Evolutionary conservation across 257 asterid species (phyloP), one percentile per base, ranked within the genome.

Genomic region (Striga asiatica): DNA sequence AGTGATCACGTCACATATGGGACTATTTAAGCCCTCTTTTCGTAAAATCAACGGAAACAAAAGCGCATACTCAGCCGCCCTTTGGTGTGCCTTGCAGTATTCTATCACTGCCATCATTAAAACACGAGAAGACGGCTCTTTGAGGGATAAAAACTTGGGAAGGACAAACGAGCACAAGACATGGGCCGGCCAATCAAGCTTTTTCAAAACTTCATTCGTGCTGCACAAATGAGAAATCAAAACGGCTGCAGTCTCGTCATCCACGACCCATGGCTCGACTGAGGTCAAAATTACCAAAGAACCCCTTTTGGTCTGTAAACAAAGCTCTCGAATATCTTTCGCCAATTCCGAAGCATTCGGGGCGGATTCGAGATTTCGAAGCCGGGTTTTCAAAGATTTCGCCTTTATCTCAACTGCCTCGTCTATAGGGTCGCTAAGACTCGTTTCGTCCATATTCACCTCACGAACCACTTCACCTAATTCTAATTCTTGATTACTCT

Each of bases 211-310:
- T 50, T 65, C 83, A 53, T 16, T 63, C 73, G 54, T 38, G 1
- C 66, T 66, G 9, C 52, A 52, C 45, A 80, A 67, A 11, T 70
- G 76, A 56, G 84, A 68, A 48, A 84, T 56, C 56, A 88, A 64
- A 71, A 80, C 65, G 13, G 85, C 71, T 61, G 81, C 69, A 22
- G 76, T 71, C 60, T 88, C 95, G 51, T 88, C 95, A 54, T 78
- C 91, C 12, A 61, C 76, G 41, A 62, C 52, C 97, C 97, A 88
- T 8, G 91, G 91, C 71, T 81, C 85, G 25, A 80, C 70, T 64
- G 72, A 35, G 57, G 60, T 59, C 77, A 84, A 62, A 58, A 81
- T 47, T 7, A 29, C 65, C 61, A 78, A 78, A 12, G 76, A 22
- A 19, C 68, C 59, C 20, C 29, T 25, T 54, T 54, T 65, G 20